Base-by-base conservation (phyloP, 257 asterid genomes). In the Capsicum chinense region DNA sequence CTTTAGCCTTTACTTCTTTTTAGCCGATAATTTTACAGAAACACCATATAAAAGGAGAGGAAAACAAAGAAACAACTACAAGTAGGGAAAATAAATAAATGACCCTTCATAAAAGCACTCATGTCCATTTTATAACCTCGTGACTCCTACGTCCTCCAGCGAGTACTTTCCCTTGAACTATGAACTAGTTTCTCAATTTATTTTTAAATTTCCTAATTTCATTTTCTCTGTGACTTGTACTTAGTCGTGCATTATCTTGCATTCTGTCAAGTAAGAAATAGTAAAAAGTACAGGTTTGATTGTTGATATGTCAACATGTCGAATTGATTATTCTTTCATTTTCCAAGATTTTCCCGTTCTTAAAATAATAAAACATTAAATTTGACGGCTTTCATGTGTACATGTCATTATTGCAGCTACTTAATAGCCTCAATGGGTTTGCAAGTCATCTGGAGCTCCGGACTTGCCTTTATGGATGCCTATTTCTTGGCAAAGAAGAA, bases 371-470 rank as follows among this genome's bases (percentile, higher is more conserved):
- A n/a, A 71, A 6, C 37, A 48, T 11, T 7, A 26, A 74, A 48
- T 11, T 76, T 76, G 47, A 76, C 14, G 21, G 13, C 7, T 7
- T 76, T 7, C 62, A 26, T 26, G 26, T 52, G 13, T n/a, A 54
- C 44, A 4, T 48, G 33, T 67, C 52, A 59, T 83, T 85, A 15
- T 76, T 86, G 80, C 86, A 91, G 94, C 89, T 91, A 87, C 90
- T 88, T 91, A 81, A 85, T 91, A 63, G 94, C 94, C 70, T 86
- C 94, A 10, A 90, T 91, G 94, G 88, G 89, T 57, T 84, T 91
- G 88, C 92, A 87, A 90, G 86, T 83, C 33, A 82, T 90, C 57
- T 91, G 94, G 94, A 90, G 92, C 63, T 84, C 50, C 14, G 89
- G 90, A 12, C 92, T 90, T 11, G 92, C 90, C 17, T 54, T 79